These are phyloP conservation scores for Phytopythium sindhum DNA, from an alignment of 352 stramenopile genomes.

Conservation along the genomic window DNA sequence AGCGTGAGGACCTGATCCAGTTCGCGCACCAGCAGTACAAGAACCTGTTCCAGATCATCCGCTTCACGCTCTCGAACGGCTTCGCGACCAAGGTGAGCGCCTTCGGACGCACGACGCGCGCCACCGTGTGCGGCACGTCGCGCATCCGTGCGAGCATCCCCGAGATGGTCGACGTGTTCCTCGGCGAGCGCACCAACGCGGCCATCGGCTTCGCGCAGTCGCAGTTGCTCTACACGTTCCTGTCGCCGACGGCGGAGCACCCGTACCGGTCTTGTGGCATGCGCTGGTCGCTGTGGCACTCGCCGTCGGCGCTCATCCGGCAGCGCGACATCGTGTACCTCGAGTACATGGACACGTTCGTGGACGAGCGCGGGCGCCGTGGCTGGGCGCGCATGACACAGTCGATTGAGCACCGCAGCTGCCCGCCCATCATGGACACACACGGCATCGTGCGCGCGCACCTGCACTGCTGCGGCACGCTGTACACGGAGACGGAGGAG, in stretches of 20 bases:
- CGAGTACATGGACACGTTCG: conserved; percentile 66
- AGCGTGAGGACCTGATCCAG: conserved; percentile 32
- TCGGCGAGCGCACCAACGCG: conserved; percentile 53
- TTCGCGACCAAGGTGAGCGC: conserved; percentile 50
- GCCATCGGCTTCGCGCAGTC: conserved; percentile 62
- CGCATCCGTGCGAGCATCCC: conserved; percentile 45
- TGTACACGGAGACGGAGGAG: conserved; percentile 57
- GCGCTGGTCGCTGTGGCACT: conserved; percentile 66
- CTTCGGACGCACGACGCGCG: conserved; percentile 46
- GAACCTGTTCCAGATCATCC: conserved; percentile 41
- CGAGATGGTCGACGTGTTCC: conserved; percentile 59
- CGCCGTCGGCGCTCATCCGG: conserved; percentile 52
- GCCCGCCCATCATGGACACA: conserved; percentile 41
- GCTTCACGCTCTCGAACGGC: conserved; percentile 30
- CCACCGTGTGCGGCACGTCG: conserved; percentile 41
- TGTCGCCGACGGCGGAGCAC: conserved; percentile 38
- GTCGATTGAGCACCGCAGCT: conserved; percentile 64
- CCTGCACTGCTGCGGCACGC: conserved; percentile 52
- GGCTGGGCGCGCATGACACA: conserved; percentile 63
- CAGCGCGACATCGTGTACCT: conserved; percentile 61
- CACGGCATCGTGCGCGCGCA: conserved; percentile 56
- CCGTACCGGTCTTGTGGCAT: conserved; percentile 50
- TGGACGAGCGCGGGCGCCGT: conserved; percentile 45
- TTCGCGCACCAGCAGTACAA: conserved; percentile 30
- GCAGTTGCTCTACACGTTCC: conserved; percentile 51